Evolutionary conservation across 176 grass and related monocot species (phyloP).

Genomic region (Canna indica): DNA sequence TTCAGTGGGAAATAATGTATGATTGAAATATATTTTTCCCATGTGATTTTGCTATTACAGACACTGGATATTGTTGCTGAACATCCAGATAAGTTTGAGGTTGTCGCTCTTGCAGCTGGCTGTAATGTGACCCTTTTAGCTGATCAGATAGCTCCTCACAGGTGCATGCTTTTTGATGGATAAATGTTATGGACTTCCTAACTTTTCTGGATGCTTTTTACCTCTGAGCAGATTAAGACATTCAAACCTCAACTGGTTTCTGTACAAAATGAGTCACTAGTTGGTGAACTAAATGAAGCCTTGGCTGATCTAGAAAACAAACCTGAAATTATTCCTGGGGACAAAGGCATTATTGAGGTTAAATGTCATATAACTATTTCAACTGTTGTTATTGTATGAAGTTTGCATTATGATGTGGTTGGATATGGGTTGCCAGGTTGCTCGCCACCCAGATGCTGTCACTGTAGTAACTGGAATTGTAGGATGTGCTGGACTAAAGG

Average conservation of each 20-base stretch:
- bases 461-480: conserved; percentile 97
- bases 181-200: background rate
- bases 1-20: background rate
- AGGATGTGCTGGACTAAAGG: conserved; percentile 95
- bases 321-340: conserved; percentile 97
- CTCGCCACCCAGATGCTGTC: conserved; percentile 77
- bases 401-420: background rate
- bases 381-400: background rate
- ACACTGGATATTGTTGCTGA: conserved; percentile 88
- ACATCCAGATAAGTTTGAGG: conserved; percentile 84
- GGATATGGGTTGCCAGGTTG: conserved; percentile 43
- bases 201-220: background rate
- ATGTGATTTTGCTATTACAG: conserved; percentile 27
- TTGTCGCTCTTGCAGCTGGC: conserved; percentile 96
- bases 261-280: conserved; percentile 61
- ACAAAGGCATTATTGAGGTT: conserved; percentile 86
- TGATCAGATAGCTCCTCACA: conserved; percentile 58
- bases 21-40: background rate
- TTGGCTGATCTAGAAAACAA: conserved; percentile 83
- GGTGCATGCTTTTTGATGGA: background rate
- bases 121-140: conserved; percentile 94
- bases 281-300: conserved; percentile 84
- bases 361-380: background rate
- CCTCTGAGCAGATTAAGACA: conserved; percentile 54
- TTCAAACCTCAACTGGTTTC: conserved; percentile 90